A percentile compares a stretch with the other conserved stretches of the same genome.
These are phyloP conservation scores for Lachancea cidri DNA, from an alignment of 805 yeast species.

Conservation along the genomic window DNA sequence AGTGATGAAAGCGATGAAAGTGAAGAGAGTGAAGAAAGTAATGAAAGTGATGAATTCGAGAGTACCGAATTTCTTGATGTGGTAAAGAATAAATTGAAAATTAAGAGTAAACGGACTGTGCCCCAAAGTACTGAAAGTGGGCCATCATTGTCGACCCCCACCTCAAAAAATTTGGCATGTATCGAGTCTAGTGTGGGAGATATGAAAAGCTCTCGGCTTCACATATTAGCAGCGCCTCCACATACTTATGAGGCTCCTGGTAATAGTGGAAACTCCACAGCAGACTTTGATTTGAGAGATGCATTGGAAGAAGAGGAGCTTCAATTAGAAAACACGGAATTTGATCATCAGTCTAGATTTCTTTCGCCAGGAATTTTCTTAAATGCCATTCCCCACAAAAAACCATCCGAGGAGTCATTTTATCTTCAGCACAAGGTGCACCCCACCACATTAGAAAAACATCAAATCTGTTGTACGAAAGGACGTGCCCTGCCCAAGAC, in stretches of 20 bases:
- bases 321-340: not conserved
- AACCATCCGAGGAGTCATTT: slow-evolving; percentile 5
- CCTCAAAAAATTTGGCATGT: too few species aligned
- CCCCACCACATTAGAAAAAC: not conserved
- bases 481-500: not conserved
- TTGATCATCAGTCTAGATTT: not conserved
- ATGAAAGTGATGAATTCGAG: not conserved
- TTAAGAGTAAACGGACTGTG: too few species aligned
- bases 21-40: not conserved
- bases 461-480: not conserved
- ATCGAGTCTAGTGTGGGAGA: too few species aligned
- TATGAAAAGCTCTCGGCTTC: too few species aligned
- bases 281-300: too few species aligned
- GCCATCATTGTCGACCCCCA: too few species aligned
- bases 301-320: not conserved
- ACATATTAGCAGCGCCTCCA: too few species aligned
- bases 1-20: not conserved
- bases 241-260: too few species aligned
- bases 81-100: too few species aligned
- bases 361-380: slow-evolving; percentile 5
- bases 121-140: too few species aligned
- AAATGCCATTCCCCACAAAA: slow-evolving; percentile 4
- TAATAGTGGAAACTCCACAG: too few species aligned
- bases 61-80: not conserved
- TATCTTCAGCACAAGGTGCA: slow-evolving; percentile 2